Evolutionary conservation across 1,284 basidiomycete species (phyloP).

Genomic region (Malassezia dermatis): DNA sequence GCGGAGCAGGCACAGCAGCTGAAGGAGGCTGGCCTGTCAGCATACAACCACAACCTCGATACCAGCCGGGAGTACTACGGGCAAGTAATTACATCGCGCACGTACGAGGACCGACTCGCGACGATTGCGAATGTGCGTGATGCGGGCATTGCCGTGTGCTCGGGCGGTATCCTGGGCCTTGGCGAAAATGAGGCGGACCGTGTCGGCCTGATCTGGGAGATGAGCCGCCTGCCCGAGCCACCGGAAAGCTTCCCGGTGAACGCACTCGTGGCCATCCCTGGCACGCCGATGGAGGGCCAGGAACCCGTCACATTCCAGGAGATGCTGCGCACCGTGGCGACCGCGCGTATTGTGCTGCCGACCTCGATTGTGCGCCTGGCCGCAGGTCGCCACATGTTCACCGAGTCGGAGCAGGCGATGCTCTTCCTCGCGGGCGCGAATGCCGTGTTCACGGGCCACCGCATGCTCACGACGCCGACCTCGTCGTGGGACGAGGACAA

Average conservation of each 20-base stretch:
- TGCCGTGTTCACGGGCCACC: slow-evolving; percentile 92
- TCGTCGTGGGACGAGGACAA: slow-evolving; percentile 63
- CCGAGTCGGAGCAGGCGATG: slow-evolving; percentile 89
- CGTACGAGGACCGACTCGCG: slow-evolving; percentile 82
- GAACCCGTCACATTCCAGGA: slow-evolving; percentile 58
- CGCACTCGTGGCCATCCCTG: slow-evolving; percentile 62
- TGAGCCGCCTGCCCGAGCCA: slow-evolving; percentile 77
- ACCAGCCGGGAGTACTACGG: slow-evolving; percentile 96
- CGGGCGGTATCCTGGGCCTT: slow-evolving; percentile 87
- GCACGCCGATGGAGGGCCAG: slow-evolving; percentile 56
- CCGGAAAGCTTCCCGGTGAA: slow-evolving; percentile 98
- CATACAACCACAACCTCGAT: slow-evolving; percentile 98
- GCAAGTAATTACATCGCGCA: slow-evolving; percentile 82
- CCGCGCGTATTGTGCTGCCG: slow-evolving; percentile 82
- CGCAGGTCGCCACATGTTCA: slow-evolving; percentile 79
- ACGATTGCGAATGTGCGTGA: slow-evolving; percentile 83
- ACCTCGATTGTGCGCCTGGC: slow-evolving; percentile 85
- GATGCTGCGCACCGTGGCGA: slow-evolving; percentile 84
- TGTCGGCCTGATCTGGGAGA: slow-evolving; percentile 87
- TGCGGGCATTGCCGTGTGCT: slow-evolving; percentile 93
- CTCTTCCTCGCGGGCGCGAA: slow-evolving; percentile 98
- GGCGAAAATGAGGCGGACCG: slow-evolving; percentile 84
- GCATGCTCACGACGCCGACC: slow-evolving; percentile 89
- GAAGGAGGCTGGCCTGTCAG: slow-evolving; percentile 89
- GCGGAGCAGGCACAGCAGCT: slow-evolving; percentile 75